phyloP scores from a whole-genome alignment of 441 rosid genomes.

The Pelargonium cotyledonis region DNA sequence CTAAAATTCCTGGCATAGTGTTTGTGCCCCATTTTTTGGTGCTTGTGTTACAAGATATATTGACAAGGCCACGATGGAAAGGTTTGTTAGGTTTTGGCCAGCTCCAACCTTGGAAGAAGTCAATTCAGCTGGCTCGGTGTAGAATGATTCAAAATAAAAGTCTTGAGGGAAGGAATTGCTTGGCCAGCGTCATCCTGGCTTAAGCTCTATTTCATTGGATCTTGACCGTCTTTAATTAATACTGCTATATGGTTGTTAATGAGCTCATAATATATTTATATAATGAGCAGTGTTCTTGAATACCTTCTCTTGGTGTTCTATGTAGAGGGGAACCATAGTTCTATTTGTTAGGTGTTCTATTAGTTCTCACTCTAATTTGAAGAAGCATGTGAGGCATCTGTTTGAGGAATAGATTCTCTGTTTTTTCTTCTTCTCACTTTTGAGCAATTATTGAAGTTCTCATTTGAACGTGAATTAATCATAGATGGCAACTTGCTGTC shows the following conservation, averaged over 20 bases:
- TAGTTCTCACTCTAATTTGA: not conserved
- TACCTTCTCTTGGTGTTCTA: not conserved
- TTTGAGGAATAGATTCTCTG: not conserved
- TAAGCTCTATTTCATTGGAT: not conserved
- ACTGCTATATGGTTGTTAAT: not conserved
- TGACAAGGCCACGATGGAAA: not conserved
- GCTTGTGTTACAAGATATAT: not conserved
- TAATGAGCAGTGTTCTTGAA: not conserved
- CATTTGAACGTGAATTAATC: not conserved
- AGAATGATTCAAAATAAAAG: constrained; percentile 3
- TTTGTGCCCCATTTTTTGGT: not conserved
- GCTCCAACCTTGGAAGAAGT: not conserved
- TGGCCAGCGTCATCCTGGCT: not conserved
- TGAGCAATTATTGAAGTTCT: not conserved
- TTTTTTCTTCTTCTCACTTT: not conserved
- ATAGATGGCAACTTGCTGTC: not conserved
- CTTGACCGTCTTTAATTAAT: not conserved
- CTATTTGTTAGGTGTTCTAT: not conserved
- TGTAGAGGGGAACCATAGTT: not conserved
- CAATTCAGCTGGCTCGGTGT: not conserved
- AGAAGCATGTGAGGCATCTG: not conserved
- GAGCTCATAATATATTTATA: not conserved
- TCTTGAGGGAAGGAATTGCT: not conserved
- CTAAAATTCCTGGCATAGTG: not conserved
- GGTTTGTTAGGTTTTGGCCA: too few species aligned